Evolutionary conservation across 306 rosid genomes (phyloP).

Genomic region (Pyrus communis): DNA sequence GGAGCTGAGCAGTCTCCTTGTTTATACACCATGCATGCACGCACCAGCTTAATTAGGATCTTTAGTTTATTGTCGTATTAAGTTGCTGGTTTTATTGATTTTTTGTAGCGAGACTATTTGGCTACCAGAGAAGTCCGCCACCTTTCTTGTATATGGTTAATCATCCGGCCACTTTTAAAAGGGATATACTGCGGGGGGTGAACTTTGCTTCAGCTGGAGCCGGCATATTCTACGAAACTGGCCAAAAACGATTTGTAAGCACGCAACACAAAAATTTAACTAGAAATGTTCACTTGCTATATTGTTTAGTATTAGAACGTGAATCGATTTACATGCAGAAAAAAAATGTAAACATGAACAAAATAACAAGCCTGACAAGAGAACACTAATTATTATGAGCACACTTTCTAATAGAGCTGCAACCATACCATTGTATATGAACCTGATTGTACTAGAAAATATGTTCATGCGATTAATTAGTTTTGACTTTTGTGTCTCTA

Average conservation of each 20-base stretch:
- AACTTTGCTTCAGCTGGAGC: constrained; percentile 21
- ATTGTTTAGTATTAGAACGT: no score
- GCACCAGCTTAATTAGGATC: background rate
- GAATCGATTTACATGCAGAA: no score
- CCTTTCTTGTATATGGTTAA: constrained; percentile 25
- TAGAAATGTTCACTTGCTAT: no score
- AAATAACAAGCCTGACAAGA: no score
- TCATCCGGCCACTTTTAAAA: constrained; percentile 8
- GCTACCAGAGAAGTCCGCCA: constrained; percentile 36
- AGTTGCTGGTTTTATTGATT: background rate
- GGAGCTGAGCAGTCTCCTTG: no score
- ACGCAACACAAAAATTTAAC: background rate
- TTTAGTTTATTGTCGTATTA: background rate
- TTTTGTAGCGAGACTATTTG: constrained; percentile 23
- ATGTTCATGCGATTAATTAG: no score
- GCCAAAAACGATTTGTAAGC: constrained; percentile 17
- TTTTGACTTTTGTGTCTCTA: no score
- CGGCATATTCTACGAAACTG: constrained; percentile 38
- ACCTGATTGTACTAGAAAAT: no score
- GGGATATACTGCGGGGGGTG: constrained; percentile 8
- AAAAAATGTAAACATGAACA: no score
- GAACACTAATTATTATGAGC: no score
- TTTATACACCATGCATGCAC: background rate
- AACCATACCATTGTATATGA: no score
- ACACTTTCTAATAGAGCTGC: no score